Percentiles rank a stretch among this genome's conserved stretches.
These are phyloP conservation scores for Yarrowia yakushimensis DNA, from an alignment of 805 yeast species.

Conservation along the genomic window DNA sequence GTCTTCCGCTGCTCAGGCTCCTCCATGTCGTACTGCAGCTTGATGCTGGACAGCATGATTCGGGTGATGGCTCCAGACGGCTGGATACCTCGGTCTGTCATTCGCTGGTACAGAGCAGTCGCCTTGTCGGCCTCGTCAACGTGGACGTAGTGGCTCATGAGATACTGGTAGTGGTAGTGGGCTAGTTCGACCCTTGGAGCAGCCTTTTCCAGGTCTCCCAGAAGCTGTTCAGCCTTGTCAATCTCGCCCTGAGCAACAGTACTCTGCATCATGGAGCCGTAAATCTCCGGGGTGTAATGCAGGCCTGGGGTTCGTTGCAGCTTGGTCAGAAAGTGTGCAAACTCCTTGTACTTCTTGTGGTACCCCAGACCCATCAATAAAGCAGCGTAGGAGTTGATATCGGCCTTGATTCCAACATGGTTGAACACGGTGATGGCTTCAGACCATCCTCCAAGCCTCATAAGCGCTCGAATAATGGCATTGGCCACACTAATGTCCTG, in stretches of 20 bases:
- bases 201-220: background rate
- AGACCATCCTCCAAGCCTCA: slow-evolving; percentile 18
- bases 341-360: background rate
- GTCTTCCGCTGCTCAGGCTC: background rate
- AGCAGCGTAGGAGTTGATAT: background rate
- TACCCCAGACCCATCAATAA: background rate
- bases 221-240: background rate
- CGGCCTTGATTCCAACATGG: background rate
- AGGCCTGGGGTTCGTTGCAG: background rate
- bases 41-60: background rate
- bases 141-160: background rate
- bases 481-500: background rate
- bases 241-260: background rate
- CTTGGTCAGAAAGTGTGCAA: background rate
- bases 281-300: background rate
- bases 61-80: background rate
- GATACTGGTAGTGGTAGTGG: background rate
- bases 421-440: background rate
- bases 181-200: background rate
- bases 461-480: background rate
- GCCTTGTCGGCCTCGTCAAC: background rate
- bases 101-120: background rate
- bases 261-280: background rate
- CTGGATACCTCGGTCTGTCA: background rate
- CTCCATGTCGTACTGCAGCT: background rate